Evolutionary conservation across 192 early-diverging fungal genomes (phyloP).

Genomic region (Umbelopsis sp.): DNA sequence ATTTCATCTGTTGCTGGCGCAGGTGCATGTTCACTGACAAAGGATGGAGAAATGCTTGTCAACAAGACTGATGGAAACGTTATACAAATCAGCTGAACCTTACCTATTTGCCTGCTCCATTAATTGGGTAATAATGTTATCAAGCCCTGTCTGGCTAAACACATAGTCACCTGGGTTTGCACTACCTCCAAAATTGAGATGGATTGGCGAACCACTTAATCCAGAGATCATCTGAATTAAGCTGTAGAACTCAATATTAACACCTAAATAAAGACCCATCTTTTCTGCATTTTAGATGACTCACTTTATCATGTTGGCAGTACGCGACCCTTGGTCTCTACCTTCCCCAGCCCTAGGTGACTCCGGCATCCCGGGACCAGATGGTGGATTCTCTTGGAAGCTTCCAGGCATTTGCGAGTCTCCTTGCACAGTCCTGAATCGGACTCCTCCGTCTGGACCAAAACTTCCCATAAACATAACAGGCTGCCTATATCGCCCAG

Average conservation of each 20-base stretch:
- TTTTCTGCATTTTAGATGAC: not conserved
- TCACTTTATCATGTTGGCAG: conserved; percentile 17
- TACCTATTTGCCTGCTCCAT: conserved; percentile 74
- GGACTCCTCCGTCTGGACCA: conserved; percentile 5
- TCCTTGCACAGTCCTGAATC: conserved; percentile 7
- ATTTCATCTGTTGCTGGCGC: conserved; percentile 80
- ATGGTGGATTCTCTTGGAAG: not conserved
- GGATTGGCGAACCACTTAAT: conserved; percentile 44
- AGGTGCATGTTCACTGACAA: conserved; percentile 65
- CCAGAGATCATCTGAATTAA: conserved; percentile 29
- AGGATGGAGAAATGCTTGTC: not conserved
- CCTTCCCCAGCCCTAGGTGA: conserved; percentile 1
- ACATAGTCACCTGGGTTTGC: conserved; percentile 81
- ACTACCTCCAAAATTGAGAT: conserved; percentile 51
- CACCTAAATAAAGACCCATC: not conserved
- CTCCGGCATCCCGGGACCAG: not conserved
- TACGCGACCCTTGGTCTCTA: not conserved
- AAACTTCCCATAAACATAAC: conserved; percentile 18
- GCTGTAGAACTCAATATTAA: not conserved
- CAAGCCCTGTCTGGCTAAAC: conserved; percentile 78
- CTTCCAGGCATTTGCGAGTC: not conserved
- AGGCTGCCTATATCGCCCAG: not conserved
- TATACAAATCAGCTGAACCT: not conserved
- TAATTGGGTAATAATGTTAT: conserved; percentile 87
- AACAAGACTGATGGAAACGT: not conserved